Base-by-base conservation (phyloP, 1,284 basidiomycete genomes). In the Leccinum angustisporum region DNA sequence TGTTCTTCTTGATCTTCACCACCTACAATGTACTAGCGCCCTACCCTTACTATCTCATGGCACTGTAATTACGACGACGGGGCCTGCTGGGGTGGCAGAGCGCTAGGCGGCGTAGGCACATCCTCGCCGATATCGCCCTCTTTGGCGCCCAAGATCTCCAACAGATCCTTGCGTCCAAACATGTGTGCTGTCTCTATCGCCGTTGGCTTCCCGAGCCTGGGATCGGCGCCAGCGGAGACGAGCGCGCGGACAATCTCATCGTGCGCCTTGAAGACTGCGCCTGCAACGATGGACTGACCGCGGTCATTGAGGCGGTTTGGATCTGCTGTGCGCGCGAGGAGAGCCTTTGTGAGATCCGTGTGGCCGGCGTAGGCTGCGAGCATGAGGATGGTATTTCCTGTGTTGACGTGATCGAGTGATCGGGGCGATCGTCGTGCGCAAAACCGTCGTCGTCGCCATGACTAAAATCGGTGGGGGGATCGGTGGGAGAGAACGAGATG, bases 351-450 rank as follows among this genome's bases (percentile, higher is more conserved):
- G 18, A 91, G 83, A 1, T 80, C 77, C 1, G 77, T 71, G 66
- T 93, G 90, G 1, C 92, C 91, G 50, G 88, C 85, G 72, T 95
- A 95, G 3, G 91, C 83, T 2, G 90, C 87, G 48, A 94, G 83
- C 91, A 95, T 95, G 61, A 95, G 79, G 6, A 94, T 78, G 3
- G 88, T 90, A 71, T 92, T 91, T 18, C 91, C 90, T 85, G 67
- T 27, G 21, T 48, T 27, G 40, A 7, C 9, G 48, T 27, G 25
- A 25, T 51, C 48, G 46, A 5, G 9, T 16, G 18, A 46, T 46
- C 43, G 18, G 34, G n/a, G 43, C n/a, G 10, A n/a, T 18, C n/a
- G 25, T 50, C 25, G 25, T 25, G 43, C 21, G 46, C 25, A 13
- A 1, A 21, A 52, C 25, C 30, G 9, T 9, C 9, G 18, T 13